Percentiles rank a stretch among this genome's conserved stretches.
These are phyloP conservation scores for Globisporangium canariense DNA, from an alignment of 352 stramenopile genomes.

Conservation along the genomic window DNA sequence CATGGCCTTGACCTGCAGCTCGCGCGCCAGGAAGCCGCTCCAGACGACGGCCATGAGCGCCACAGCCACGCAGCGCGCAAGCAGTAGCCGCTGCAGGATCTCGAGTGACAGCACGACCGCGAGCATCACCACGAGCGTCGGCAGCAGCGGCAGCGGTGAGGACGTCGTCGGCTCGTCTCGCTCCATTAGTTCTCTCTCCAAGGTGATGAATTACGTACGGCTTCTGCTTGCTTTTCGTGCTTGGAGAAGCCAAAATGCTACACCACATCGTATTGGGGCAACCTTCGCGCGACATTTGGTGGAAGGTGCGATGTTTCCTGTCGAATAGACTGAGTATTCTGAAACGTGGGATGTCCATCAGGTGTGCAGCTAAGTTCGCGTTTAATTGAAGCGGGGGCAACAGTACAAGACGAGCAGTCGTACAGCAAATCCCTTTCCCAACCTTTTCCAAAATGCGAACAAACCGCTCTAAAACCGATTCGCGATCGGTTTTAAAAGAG, in stretches of 20 bases:
- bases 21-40: constrained; percentile 24
- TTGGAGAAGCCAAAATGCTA: constrained; percentile 7
- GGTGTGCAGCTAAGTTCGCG: too few species aligned
- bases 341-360: background rate
- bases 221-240: background rate
- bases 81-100: constrained; percentile 48
- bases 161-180: background rate
- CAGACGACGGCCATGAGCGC: constrained; percentile 38
- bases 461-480: too few species aligned
- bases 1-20: constrained; percentile 45
- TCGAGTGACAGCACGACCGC: constrained; percentile 55
- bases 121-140: constrained; percentile 45
- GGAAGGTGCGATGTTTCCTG: background rate
- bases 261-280: background rate
- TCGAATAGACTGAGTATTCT: background rate
- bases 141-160: constrained; percentile 19
- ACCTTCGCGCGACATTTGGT: constrained; percentile 5
- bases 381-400: too few species aligned
- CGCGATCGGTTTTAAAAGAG: too few species aligned
- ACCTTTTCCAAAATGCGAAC: too few species aligned
- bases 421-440: too few species aligned
- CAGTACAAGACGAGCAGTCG: too few species aligned
- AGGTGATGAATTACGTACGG: constrained; percentile 1
- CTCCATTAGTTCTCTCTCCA: background rate
- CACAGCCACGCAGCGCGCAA: constrained; percentile 38